These are phyloP conservation scores for Pseudogymnoascus sp. DNA, from an alignment of 2,329 filamentous ascomycete genomes.

Conservation along the genomic window DNA sequence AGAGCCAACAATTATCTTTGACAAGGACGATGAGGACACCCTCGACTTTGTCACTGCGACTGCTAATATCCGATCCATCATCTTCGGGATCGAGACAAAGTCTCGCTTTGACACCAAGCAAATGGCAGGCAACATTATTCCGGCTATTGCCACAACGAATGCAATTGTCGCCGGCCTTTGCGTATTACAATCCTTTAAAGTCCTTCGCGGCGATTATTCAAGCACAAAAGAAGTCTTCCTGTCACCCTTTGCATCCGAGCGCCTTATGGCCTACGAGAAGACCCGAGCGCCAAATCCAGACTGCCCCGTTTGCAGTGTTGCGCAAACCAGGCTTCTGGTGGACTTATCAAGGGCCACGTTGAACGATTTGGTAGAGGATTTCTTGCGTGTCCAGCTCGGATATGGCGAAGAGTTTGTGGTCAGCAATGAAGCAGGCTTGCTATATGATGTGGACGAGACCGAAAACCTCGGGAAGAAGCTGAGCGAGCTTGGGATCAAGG, in stretches of 20 bases:
- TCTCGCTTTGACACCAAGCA: conserved; percentile 97
- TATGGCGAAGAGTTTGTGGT: conserved; percentile 79
- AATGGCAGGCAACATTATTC: conserved; percentile 99
- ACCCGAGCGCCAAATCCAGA: conserved; percentile 63
- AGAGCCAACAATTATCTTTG: conserved; percentile 70
- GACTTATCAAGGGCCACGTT: conserved; percentile 69
- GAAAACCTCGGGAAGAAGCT: conserved; percentile 79
- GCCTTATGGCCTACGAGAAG: conserved; percentile 52
- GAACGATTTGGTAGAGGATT: conserved; percentile 67
- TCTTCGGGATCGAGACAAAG: conserved; percentile 84
- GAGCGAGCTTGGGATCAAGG: conserved; percentile 66
- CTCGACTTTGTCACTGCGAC: conserved; percentile 89
- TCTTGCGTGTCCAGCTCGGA: conserved; percentile 62
- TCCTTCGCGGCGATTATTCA: conserved; percentile 64
- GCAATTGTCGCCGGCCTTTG: conserved; percentile 91
- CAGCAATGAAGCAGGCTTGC: conserved; percentile 63
- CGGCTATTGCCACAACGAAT: conserved; percentile 95
- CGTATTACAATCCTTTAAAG: conserved; percentile 87
- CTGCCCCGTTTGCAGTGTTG: conserved; percentile 76
- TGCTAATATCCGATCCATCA: conserved; percentile 77
- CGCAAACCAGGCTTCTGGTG: conserved; percentile 58
- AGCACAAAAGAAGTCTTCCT: conserved; percentile 80
- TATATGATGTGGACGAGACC: conserved; percentile 85
- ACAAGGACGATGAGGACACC: conserved; percentile 94
- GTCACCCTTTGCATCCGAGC: conserved; percentile 55